A percentile compares a stretch with the other conserved stretches of the same genome.
These are phyloP conservation scores for Vishniacozyma victoriae DNA, from an alignment of 768 basidiomycete species.

Conservation along the genomic window DNA sequence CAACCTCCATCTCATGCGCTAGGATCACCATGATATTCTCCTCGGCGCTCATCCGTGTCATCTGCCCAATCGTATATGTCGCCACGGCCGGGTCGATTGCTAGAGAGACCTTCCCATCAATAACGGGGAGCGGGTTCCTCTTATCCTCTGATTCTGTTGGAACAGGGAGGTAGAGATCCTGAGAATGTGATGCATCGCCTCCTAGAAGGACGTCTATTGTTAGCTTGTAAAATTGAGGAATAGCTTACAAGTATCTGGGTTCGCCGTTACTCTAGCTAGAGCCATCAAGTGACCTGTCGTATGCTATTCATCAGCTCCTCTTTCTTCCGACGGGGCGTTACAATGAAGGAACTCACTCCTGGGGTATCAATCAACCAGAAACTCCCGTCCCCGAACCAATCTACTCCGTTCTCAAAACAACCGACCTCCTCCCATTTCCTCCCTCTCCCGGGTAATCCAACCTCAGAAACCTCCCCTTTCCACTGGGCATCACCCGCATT, in stretches of 20 bases:
- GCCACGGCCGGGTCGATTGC: slow-evolving; percentile 11
- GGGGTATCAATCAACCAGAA: slow-evolving; percentile 27
- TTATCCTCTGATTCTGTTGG: slow-evolving; percentile 9
- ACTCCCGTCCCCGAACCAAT: slow-evolving; percentile 33
- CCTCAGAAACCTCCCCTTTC: neutral
- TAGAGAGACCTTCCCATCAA: slow-evolving; percentile 13
- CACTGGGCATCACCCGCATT: slow-evolving; percentile 2
- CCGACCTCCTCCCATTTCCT: slow-evolving; percentile 19
- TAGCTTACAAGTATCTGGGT: slow-evolving; percentile 26
- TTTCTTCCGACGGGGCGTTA: neutral
- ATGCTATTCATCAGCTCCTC: slow-evolving; percentile 9
- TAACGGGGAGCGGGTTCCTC: slow-evolving; percentile 10
- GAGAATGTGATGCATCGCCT: slow-evolving; percentile 28
- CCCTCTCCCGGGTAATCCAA: neutral
- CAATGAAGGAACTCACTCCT: slow-evolving; percentile 18
- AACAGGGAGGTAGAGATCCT: slow-evolving; percentile 26
- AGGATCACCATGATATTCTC: slow-evolving; percentile 32
- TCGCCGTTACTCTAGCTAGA: slow-evolving; percentile 22
- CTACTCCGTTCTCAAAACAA: slow-evolving; percentile 20
- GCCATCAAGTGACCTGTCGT: slow-evolving; percentile 26
- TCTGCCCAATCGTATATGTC: slow-evolving; percentile 15
- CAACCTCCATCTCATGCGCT: slow-evolving; percentile 27
- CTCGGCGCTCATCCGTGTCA: slow-evolving; percentile 23
- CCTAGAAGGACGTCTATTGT: slow-evolving; percentile 24
- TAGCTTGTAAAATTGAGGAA: neutral